Base-by-base conservation (phyloP, 179 eudicot genomes). In the Silene vulgaris region DNA sequence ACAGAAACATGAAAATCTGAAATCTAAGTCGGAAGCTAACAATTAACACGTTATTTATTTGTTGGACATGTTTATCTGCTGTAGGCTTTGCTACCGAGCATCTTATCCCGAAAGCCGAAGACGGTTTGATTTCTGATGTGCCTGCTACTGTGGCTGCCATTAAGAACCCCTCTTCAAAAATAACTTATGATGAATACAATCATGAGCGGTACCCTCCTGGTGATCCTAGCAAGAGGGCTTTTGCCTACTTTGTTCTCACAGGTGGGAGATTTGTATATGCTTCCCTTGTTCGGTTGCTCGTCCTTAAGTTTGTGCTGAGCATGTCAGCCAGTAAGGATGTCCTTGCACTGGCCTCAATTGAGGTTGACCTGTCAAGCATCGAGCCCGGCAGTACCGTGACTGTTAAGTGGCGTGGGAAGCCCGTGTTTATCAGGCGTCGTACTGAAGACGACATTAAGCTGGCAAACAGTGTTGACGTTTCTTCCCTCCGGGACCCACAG, bases 331-430 rank as follows among this genome's bases (percentile, higher is more conserved):
- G 84, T 66, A 90, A 89, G 83, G 93, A 89, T 30, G 96, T 90
- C 69, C 93, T 90, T 69, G 96, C 96, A 2, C 43, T 83, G 78
- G 91, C 91, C 52, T 90, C 91, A 14, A 80, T 90, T 3, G 95
- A 90, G 86, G 92, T 88, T 35, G 95, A 90, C 72, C 89, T 88
- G 32, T 83, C 90, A 11, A 85, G 86, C 87, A 88, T 90, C 70
- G 89, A 85, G 73, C 90, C 92, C 12, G 95, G 95, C 3, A 80
- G 78, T 20, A 90, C 90, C 29, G 88, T 87, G 45, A 88, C 90
- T 20, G 90, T 89, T 13, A 89, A 89, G 88, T 90, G 96, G 96
- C 88, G 96, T 78, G 93, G 91, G 45, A 90, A 89, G 88, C 93
- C 96, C 3, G 91, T 90, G 43, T 89, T 89, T 73, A 90, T 89